phyloP scores from a whole-genome alignment of 176 grass and related monocot species.

The Oryza australiensis region DNA sequence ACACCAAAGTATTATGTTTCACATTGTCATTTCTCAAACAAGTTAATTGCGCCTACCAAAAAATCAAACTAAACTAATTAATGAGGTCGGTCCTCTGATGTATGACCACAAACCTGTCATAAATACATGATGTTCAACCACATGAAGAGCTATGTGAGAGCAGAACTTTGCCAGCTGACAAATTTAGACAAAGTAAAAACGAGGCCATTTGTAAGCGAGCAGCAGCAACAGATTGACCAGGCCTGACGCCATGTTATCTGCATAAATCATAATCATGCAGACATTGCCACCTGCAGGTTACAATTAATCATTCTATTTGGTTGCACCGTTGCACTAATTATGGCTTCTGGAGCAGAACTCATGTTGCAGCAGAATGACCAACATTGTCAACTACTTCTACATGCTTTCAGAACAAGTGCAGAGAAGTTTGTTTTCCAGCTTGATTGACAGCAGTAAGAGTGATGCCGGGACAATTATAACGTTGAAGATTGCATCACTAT shows the following conservation, averaged over 20 bases:
- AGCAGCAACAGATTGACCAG: conserved; percentile 22
- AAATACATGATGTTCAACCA: neutral
- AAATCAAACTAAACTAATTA: neutral
- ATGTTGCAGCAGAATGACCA: neutral
- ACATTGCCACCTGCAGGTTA: neutral
- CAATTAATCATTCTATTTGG: neutral
- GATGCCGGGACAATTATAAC: neutral
- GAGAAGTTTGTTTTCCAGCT: neutral
- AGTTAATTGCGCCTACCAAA: neutral
- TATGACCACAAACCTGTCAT: neutral
- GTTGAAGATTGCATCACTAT: neutral
- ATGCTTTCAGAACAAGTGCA: neutral
- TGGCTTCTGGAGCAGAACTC: neutral
- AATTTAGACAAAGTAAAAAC: neutral
- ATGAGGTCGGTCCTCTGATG: neutral
- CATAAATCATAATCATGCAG: too few relatives aligned
- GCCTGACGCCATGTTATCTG: neutral
- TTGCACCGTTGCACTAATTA: neutral
- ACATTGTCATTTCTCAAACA: neutral
- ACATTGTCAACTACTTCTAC: neutral
- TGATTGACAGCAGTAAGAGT: conserved; percentile 3
- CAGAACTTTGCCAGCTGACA: conserved; percentile 1
- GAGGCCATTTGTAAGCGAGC: neutral
- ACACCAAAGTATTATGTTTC: neutral
- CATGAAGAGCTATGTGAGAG: neutral